Conservation (phyloP, 2,329 filamentous ascomycete species). For the Akanthomyces lecanii region DNA sequence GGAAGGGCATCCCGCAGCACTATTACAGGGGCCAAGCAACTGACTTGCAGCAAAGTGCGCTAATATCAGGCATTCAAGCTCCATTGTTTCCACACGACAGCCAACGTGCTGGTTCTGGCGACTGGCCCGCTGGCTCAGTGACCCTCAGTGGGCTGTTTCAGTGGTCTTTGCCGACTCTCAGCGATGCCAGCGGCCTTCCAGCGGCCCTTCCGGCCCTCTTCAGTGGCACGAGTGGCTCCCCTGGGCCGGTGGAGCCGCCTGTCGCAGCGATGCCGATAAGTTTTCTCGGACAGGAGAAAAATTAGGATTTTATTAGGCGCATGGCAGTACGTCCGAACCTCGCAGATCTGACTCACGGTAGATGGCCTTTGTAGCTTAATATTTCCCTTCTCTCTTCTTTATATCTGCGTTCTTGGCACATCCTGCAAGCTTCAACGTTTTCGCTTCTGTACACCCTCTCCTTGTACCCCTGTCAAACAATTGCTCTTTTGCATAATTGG, state of each 20-base stretch:
- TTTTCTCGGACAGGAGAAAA: neutral
- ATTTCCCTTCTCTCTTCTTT: neutral
- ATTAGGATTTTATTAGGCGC: neutral
- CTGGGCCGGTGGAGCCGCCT: neutral
- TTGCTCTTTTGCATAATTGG: neutral
- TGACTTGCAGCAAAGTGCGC: neutral
- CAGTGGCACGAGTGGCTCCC: neutral
- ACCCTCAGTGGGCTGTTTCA: neutral
- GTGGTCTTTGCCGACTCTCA: neutral
- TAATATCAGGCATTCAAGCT: neutral
- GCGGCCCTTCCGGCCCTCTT: neutral
- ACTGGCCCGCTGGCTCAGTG: neutral
- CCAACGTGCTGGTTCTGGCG: neutral
- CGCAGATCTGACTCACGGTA: slow-evolving; percentile 17
- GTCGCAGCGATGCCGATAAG: neutral
- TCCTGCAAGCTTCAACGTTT: neutral
- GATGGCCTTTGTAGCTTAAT: neutral
- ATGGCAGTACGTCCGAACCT: neutral
- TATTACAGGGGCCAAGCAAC: neutral
- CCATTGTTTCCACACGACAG: neutral
- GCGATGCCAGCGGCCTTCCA: neutral
- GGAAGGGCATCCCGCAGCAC: slow-evolving; percentile 3
- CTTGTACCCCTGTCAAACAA: neutral
- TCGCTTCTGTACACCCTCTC: neutral
- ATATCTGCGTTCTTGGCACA: neutral